phyloP scores from a whole-genome alignment of 2,329 filamentous ascomycete species.

The Tolypocladium inflatum region DNA sequence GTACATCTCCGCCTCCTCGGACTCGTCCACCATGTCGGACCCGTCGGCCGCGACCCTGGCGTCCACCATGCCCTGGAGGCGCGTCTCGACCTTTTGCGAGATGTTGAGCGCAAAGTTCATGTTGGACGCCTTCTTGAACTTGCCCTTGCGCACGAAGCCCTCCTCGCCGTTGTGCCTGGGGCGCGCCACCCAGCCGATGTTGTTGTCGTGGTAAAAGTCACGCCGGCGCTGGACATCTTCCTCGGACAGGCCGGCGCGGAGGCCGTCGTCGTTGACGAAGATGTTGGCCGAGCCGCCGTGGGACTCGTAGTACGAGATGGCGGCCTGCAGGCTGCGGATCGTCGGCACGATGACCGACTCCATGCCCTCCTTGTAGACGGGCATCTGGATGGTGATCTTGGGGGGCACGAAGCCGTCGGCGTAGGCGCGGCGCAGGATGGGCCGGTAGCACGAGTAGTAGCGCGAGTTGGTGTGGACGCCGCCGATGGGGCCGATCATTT shows the following conservation, averaged over 20 bases:
- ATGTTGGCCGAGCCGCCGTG: conserved; percentile 38
- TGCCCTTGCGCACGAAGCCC: conserved; percentile 45
- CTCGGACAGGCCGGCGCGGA: conserved; percentile 39
- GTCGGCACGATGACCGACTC: conserved; percentile 37
- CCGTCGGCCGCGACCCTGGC: conserved; percentile 7
- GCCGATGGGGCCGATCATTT: conserved; percentile 40
- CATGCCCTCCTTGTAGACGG: conserved; percentile 32
- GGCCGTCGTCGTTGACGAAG: conserved; percentile 54
- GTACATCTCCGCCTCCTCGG: conserved; percentile 35
- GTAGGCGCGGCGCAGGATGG: conserved; percentile 21
- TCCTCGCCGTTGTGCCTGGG: conserved; percentile 35
- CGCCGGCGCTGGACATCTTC: conserved; percentile 29
- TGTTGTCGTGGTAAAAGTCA: conserved; percentile 40
- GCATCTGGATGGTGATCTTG: conserved; percentile 23
- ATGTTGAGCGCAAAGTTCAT: conserved; percentile 63
- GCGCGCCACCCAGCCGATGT: conserved; percentile 37
- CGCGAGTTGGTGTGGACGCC: conserved; percentile 32
- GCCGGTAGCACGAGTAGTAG: conserved; percentile 31
- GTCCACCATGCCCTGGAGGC: conserved; percentile 29
- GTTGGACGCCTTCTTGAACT: conserved; percentile 68
- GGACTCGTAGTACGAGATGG: conserved; percentile 39
- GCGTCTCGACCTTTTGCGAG: conserved; percentile 52
- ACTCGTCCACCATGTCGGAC: conserved; percentile 13
- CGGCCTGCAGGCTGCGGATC: conserved; percentile 35
- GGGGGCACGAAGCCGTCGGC: conserved; percentile 22